Base-by-base conservation (phyloP, 75 land plant genomes). In the Cunninghamia lanceolata region DNA sequence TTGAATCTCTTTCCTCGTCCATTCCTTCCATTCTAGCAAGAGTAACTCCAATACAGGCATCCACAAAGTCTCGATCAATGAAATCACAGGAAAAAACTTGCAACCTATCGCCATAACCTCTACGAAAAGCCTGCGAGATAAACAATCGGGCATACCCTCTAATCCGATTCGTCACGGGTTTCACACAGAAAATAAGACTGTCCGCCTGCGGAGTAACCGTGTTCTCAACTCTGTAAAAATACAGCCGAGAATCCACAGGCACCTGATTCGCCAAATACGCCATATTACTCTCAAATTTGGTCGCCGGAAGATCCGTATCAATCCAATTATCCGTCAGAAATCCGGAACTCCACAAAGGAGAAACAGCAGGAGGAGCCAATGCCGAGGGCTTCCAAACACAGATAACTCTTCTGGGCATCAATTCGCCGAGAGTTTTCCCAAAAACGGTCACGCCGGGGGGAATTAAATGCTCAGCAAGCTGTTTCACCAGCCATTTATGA, bases 11-110 rank as follows among this genome's bases (percentile, higher is more conserved):
- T 0, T 47, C 10, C 9, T 47, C 52, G 2, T 50, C 16, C 2
- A 13, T 14, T 50, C 68, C 68, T 63, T 63, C 75, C 75, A 47
- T 83, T 52, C 90, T 76, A 35, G 85, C 50, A 0, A 83, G n/a
- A 13, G 91, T 90, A 16, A 89, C 85, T 3, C 90, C 91, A 47
- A 90, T 89, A 85, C 91, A 90, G 19, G 88, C 88, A 32, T 90
- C 86, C 19, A 90, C 82, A 63, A 90, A 89, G 32, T 90, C 91
- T 2, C 71, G 68, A 16, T 90, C 86, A 25, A 89, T 85, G 30
- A 89, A 90, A 35, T 90, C 91, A 50, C 82, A 68, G 32, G 91
- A 89, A 16, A 86, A 88, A 2, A 91, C 89, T 82, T 91, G 91
- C 81, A 91, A 43, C 43, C 85, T 82, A 39, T 91, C 88, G 17